Evolutionary conservation across 2,329 filamentous ascomycete species (phyloP), one percentile per base, ranked within the genome.

Genomic region (Malbranchea zuffiana): DNA sequence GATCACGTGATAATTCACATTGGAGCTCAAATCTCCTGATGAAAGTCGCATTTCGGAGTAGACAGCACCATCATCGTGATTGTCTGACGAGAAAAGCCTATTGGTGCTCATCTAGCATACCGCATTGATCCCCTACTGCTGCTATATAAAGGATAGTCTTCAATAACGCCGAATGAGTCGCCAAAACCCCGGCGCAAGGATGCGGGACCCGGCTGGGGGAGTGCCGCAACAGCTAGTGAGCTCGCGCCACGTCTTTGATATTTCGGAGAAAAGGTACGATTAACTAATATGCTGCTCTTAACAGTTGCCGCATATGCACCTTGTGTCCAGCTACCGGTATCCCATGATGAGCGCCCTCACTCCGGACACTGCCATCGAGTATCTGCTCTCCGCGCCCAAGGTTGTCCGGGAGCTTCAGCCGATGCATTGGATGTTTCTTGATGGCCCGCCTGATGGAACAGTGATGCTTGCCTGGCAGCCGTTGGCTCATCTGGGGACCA

Each of bases 371-470:
- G 82, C 88, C 17, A 80, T 85, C 43, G 79, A 83, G 52, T 88
- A 84, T 71, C 74, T 96, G 43, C 70, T 87, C 54, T 75, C 78
- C 51, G 87, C 86, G 25, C 84, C 87, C 6, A 80, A 83, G 54
- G 81, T 94, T 44, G 81, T 87, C 49, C 82, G 84, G 59, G 81
- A 92, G 53, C 70, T 78, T 46, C 80, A 86, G 32, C 76, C 88
- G 2, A 87, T 98, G 71, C 83, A 80, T 62, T 98, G 88, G 88
- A 87, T 82, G 30, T 94, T 88, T 58, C 74, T 96, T 39, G 78
- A 90, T 50, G 74, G 77, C 36, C 88, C 88, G 7, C 71, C 71
- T 35, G 84, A 93, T 60, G 86, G 86, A 39, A 80, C 79, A 6
- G 73, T 94, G 29, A 74, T 90, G 55, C 69, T 96, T 45, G 81